Evolutionary conservation across 1,139 yeast genomes (phyloP).

Genomic region (Pichia sorboxylosa): DNA sequence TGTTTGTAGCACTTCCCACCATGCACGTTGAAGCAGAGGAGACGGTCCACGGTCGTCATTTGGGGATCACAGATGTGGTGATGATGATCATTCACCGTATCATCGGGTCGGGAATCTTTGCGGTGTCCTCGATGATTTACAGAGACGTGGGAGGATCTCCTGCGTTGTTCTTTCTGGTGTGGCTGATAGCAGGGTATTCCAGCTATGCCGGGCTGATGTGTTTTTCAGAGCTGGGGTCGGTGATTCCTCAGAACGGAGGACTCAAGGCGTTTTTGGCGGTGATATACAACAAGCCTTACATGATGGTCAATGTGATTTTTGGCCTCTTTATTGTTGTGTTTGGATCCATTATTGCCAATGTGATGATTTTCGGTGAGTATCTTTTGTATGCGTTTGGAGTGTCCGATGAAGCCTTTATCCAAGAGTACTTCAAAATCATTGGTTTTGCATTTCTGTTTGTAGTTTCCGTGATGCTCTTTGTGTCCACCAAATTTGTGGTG

Average conservation of each 20-base stretch:
- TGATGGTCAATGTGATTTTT: slow-evolving; percentile 49
- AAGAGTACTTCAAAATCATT: slow-evolving; percentile 26
- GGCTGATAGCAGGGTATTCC: slow-evolving; percentile 49
- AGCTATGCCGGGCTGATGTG: slow-evolving; percentile 58
- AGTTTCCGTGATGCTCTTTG: slow-evolving; percentile 35
- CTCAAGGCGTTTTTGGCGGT: slow-evolving; percentile 59
- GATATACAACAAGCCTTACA: slow-evolving; percentile 47
- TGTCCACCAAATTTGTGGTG: slow-evolving; percentile 41
- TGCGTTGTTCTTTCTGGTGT: slow-evolving; percentile 43
- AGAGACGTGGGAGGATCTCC: slow-evolving; percentile 61
- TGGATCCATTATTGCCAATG: slow-evolving; percentile 55
- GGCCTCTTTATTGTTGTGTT: slow-evolving; percentile 46
- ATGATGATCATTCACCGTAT: slow-evolving; percentile 55
- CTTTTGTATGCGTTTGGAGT: slow-evolving; percentile 28
- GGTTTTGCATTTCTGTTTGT: slow-evolving; percentile 34
- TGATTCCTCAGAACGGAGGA: slow-evolving; percentile 67
- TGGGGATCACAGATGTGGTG: slow-evolving; percentile 56
- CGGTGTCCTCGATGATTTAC: slow-evolving; percentile 56
- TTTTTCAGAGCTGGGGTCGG: slow-evolving; percentile 56
- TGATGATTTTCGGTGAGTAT: slow-evolving; percentile 65
- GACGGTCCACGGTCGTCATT: slow-evolving; percentile 64
- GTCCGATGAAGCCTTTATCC: slow-evolving; percentile 13
- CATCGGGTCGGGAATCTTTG: slow-evolving; percentile 70
- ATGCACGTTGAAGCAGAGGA: slow-evolving; percentile 30
- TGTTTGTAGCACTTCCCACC: too few species aligned